These are phyloP conservation scores for Candida insectorum DNA, from an alignment of 805 yeast species.

Conservation along the genomic window DNA sequence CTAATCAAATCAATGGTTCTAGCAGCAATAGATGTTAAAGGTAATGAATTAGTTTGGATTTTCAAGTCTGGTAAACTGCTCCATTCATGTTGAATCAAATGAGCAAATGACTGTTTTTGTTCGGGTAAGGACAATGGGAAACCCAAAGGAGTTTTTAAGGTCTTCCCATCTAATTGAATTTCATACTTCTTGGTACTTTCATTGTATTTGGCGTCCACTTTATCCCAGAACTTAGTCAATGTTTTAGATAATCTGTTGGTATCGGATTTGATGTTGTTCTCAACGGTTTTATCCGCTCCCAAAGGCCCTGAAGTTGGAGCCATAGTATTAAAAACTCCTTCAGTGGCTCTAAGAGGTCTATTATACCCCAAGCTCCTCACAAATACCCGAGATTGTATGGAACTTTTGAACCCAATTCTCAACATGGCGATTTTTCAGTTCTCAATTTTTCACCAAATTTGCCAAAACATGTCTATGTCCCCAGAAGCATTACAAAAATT, in stretches of 20 bases:
- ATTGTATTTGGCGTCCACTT: slow-evolving; percentile 46
- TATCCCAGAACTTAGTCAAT: slow-evolving; percentile 76
- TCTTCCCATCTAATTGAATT: slow-evolving; percentile 68
- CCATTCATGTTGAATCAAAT: slow-evolving; percentile 87
- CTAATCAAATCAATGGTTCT: slow-evolving; percentile 73
- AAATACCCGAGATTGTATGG: slow-evolving; percentile 1
- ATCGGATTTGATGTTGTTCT: slow-evolving; percentile 53
- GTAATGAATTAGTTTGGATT: slow-evolving; percentile 75
- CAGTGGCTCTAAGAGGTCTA: slow-evolving; percentile 12
- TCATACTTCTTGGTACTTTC: slow-evolving; percentile 34
- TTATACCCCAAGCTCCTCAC: slow-evolving; percentile 1
- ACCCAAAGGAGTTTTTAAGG: slow-evolving; percentile 84
- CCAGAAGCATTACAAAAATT: slow-evolving; percentile 51
- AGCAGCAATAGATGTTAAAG: slow-evolving; percentile 82
- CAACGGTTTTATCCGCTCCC: slow-evolving; percentile 36
- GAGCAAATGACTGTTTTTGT: slow-evolving; percentile 59
- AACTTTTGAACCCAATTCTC: slow-evolving; percentile 6
- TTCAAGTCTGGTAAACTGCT: slow-evolving; percentile 57
- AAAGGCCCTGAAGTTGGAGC: slow-evolving; percentile 13
- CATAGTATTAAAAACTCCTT: slow-evolving; percentile 14
- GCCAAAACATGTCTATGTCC: slow-evolving; percentile 38
- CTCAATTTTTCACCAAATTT: background rate
- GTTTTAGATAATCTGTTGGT: slow-evolving; percentile 71
- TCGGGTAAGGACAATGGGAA: slow-evolving; percentile 62
- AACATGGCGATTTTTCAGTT: slow-evolving; percentile 2